Base-by-base conservation (phyloP, 2,329 filamentous ascomycete species). In the Thyridium curvatum region DNA sequence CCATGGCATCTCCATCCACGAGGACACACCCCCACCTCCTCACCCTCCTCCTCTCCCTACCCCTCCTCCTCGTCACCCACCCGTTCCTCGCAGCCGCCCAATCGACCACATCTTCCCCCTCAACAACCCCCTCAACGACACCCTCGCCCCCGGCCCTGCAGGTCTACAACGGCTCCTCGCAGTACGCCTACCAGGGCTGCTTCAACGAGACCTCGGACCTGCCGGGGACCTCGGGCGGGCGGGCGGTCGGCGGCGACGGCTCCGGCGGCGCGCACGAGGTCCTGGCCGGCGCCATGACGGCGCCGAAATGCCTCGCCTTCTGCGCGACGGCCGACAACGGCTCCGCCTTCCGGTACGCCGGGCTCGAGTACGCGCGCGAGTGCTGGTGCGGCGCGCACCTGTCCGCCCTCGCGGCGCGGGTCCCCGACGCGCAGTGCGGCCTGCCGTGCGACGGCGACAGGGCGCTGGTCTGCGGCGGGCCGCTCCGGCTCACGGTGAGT, bases 381-480 rank as follows among this genome's bases (percentile, higher is more conserved):
- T 82, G 77, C 64, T 81, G 74, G 68, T 82, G 78, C 54, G 65
- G 71, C 16, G 60, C 68, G 14, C 59, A 60, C 34, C 49, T 81
- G n/a, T 66, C 66, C 8, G 54, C 58, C 8, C 62, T 76, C 17
- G 65, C 72, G 13, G 53, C 50, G 9, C 64, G 66, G 43, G 53
- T 77, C 9, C 49, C 62, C 21, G 74, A 78, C 16, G 47, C 46
- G 14, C 57, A 59, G 3, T 82, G 77, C 55, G 56, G 69, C 41
- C 62, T 69, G 26, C 56, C 71, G 0, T 82, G 78, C 46, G 66
- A 71, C 34, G 77, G 75, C 2, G 69, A 77, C 51, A 55, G 56
- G 13, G 61, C 56, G 2, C 63, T 72, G 35, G 59, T 69, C 3
- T 82, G 77, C 43, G 77, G 77, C 14, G 77, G 76, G 2, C 49